A percentile compares a stretch with the other conserved stretches of the same genome.
phyloP scores from a whole-genome alignment of 805 yeast species.

The Wickerhamiella slavikovae region DNA sequence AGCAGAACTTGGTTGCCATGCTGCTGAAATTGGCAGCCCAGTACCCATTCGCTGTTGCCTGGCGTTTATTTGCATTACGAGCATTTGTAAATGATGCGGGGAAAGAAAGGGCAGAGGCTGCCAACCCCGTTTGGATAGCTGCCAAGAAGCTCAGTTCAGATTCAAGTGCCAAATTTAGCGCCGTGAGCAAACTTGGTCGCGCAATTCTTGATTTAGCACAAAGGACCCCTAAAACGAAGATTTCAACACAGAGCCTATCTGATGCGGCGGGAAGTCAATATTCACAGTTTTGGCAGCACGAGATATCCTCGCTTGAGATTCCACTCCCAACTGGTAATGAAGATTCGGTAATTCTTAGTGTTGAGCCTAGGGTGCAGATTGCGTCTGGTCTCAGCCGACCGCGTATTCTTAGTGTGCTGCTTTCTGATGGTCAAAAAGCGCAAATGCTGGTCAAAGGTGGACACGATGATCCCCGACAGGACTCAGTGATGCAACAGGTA shows the following conservation, averaged over 20 bases:
- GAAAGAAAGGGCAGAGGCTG: slow-evolving; percentile 1
- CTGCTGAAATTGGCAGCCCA: not conserved
- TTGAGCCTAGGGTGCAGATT: slow-evolving; percentile 29
- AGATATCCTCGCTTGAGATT: too few relatives aligned
- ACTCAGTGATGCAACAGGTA: slow-evolving; percentile 94
- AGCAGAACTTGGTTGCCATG: slow-evolving; percentile 22
- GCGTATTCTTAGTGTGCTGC: slow-evolving; percentile 38
- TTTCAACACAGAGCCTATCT: too few relatives aligned
- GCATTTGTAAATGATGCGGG: not conserved
- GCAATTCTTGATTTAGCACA: slow-evolving; percentile 2
- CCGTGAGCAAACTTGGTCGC: slow-evolving; percentile 1
- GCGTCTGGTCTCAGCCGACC: slow-evolving; percentile 86
- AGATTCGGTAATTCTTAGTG: slow-evolving; percentile 27
- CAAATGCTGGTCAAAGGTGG: slow-evolving; percentile 62
- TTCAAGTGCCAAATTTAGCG: not conserved
- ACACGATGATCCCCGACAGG: slow-evolving; percentile 84
- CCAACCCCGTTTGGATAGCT: slow-evolving; percentile 1
- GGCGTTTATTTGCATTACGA: slow-evolving; percentile 1
- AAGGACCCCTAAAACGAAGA: too few relatives aligned
- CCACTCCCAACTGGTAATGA: slow-evolving; percentile 25
- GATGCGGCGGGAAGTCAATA: too few relatives aligned
- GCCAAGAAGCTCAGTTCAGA: too few relatives aligned
- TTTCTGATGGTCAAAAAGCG: slow-evolving; percentile 38
- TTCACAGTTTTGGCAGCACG: too few relatives aligned
- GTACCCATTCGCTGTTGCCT: slow-evolving; percentile 2